Base-by-base conservation (phyloP, 2,329 filamentous ascomycete genomes). In the Cordyceps militaris region DNA sequence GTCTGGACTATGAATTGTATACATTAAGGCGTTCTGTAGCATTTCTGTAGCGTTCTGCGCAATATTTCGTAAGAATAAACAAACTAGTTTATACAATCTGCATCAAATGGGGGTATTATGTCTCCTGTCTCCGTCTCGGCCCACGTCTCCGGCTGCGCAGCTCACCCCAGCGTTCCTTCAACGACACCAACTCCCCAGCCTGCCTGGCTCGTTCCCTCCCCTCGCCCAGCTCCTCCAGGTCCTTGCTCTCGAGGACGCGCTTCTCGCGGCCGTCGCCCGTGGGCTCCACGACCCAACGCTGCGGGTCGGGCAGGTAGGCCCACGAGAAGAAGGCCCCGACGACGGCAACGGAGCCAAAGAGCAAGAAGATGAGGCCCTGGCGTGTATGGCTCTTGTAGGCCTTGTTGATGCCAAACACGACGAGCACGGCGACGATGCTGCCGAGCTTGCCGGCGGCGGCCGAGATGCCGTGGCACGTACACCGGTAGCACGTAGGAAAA, bases 401-500 rank as follows among this genome's bases (percentile, higher is more conserved):
- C 16, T 67, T 62, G 64, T 79, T 78, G 66, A 80, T 78, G 56
- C 74, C 77, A 62, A 76, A 79, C 1, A 80, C 76, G 26, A 80
- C 70, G 13, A 79, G 64, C 19, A 80, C 71, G 51, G 78, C 79
- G 5, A 79, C 67, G 52, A 85, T 76, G 59, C 79, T 80, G 24
- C 81, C 82, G 1, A 82, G 67, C 64, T 85, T 85, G 11, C 82
- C 83, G 0, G 78, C 76, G 0, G 82, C 82, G 0, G 83, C 82
- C 0, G 82, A 82, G 54, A 85, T 81, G 24, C 82, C 82, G 63
- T 85, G 82, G 59, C 81, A 85, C 0, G 82, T 83, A 52, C 78
- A 83, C 42, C 84, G 78, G 63, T 85, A 86, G 61, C 78, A 77
- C 2, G 83, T 86, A 0, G 82, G 83, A 65, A 87, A 87, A 43